A percentile compares a stretch with the other conserved stretches of the same genome.
These are phyloP conservation scores for Pulveroboletus sp. DNA, from an alignment of 768 basidiomycete species.

Conservation along the genomic window DNA sequence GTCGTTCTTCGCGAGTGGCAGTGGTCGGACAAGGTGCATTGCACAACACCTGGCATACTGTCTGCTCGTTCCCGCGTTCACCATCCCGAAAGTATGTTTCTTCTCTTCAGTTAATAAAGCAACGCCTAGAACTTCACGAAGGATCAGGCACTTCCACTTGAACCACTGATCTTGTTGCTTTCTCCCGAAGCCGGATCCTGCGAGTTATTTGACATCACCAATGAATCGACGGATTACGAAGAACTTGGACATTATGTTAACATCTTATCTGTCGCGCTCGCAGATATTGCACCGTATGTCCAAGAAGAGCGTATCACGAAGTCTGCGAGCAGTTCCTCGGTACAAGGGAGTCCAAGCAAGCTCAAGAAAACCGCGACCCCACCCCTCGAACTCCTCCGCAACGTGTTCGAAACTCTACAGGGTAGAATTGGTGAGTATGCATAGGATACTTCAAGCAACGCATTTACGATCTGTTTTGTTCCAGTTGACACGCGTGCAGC, in stretches of 20 bases:
- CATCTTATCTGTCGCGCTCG: slow-evolving; percentile 57
- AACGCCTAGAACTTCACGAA: slow-evolving; percentile 18
- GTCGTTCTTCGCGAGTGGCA: slow-evolving; percentile 48
- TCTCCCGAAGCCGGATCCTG: slow-evolving; percentile 38
- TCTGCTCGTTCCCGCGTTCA: slow-evolving; percentile 7
- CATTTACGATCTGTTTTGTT: neutral
- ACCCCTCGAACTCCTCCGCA: slow-evolving; percentile 47
- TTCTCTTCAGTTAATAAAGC: neutral
- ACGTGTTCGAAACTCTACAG: slow-evolving; percentile 50
- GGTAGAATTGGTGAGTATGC: slow-evolving; percentile 54
- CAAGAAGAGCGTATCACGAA: slow-evolving; percentile 38
- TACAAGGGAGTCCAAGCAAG: slow-evolving; percentile 26
- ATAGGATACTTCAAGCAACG: neutral
- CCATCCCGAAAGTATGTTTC: slow-evolving; percentile 13
- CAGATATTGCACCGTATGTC: slow-evolving; percentile 56
- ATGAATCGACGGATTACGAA: slow-evolving; percentile 57
- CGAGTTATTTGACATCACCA: slow-evolving; percentile 51
- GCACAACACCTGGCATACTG: slow-evolving; percentile 55
- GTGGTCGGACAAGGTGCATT: slow-evolving; percentile 48
- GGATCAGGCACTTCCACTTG: slow-evolving; percentile 48
- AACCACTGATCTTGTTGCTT: slow-evolving; percentile 48
- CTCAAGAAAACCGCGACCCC: slow-evolving; percentile 32
- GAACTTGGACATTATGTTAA: slow-evolving; percentile 51
- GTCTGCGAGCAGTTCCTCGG: slow-evolving; percentile 7
- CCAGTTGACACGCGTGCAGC: slow-evolving; percentile 71